These are phyloP conservation scores for Kodamaea restingae DNA, from an alignment of 805 yeast species.

Conservation along the genomic window DNA sequence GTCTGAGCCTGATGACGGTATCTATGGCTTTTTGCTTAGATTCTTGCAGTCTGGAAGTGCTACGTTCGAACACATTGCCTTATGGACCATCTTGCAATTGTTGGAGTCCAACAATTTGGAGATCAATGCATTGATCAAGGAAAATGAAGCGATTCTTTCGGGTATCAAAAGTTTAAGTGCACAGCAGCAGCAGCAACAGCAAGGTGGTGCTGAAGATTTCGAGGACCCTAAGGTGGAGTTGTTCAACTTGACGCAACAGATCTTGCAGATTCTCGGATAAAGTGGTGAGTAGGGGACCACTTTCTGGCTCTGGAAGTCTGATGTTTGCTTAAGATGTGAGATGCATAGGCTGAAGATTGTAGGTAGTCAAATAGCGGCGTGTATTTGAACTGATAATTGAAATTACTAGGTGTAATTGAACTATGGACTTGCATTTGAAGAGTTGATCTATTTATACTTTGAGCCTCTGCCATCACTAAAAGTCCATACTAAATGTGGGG, in stretches of 20 bases:
- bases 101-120: slow-evolving; percentile 79
- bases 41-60: slow-evolving; percentile 82
- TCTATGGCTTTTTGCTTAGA: slow-evolving; percentile 74
- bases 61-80: slow-evolving; percentile 95
- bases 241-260: slow-evolving; percentile 64
- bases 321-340: not conserved
- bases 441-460: too few species aligned
- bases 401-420: too few species aligned
- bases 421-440: too few species aligned
- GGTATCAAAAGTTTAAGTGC: slow-evolving; percentile 50
- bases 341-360: too few species aligned
- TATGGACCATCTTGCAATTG: slow-evolving; percentile 93
- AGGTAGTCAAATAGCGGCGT: too few species aligned
- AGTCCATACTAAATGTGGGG: too few species aligned
- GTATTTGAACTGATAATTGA: too few species aligned
- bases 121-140: slow-evolving; percentile 52
- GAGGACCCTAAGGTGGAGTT: slow-evolving; percentile 65
- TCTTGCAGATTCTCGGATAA: slow-evolving; percentile 49
- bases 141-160: slow-evolving; percentile 48
- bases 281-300: not conserved
- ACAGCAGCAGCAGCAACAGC: slow-evolving; percentile 35
- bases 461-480: too few species aligned
- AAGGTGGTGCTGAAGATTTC: slow-evolving; percentile 25
- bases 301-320: not conserved
- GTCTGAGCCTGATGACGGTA: slow-evolving; percentile 78